Conservation (phyloP, 2,329 filamentous ascomycete genomes). For the Hypoxylon sp. region DNA sequence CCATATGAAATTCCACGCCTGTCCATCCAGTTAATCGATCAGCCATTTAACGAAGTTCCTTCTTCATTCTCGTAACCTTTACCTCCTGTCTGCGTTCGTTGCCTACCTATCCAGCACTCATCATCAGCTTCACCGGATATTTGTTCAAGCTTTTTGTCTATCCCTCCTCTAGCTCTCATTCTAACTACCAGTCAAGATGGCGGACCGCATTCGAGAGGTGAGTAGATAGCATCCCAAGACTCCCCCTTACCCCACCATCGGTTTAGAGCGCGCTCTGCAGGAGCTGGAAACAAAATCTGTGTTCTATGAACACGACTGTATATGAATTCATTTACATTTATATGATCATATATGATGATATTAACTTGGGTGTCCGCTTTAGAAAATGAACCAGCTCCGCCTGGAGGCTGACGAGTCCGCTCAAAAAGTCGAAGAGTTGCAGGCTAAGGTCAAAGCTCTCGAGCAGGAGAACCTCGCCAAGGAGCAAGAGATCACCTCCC, state of each 20-base stretch:
- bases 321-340: slow-evolving; percentile 18
- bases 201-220: slow-evolving; percentile 91
- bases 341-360: slow-evolving; percentile 20
- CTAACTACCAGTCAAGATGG: slow-evolving; percentile 38
- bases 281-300: slow-evolving; percentile 3
- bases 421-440: slow-evolving; percentile 86
- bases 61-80: slow-evolving; percentile 46
- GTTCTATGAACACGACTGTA: slow-evolving; percentile 24
- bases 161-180: slow-evolving; percentile 44
- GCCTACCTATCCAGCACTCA: slow-evolving; percentile 29
- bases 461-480: slow-evolving; percentile 97
- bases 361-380: slow-evolving; percentile 39
- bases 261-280: slow-evolving; percentile 39
- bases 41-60: slow-evolving; percentile 45
- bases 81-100: slow-evolving; percentile 43
- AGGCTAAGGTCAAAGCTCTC: slow-evolving; percentile 85
- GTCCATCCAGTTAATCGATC: slow-evolving; percentile 47
- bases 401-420: slow-evolving; percentile 90
- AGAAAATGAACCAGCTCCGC: slow-evolving; percentile 97
- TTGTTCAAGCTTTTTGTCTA: slow-evolving; percentile 50
- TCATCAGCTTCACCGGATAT: slow-evolving; percentile 42
- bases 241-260: slow-evolving; percentile 52
- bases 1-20: slow-evolving; percentile 50
- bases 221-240: slow-evolving; percentile 55
- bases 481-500: slow-evolving; percentile 97